Evolutionary conservation across 2,329 filamentous ascomycete genomes (phyloP).

Genomic region (Thelonectria discophora): DNA sequence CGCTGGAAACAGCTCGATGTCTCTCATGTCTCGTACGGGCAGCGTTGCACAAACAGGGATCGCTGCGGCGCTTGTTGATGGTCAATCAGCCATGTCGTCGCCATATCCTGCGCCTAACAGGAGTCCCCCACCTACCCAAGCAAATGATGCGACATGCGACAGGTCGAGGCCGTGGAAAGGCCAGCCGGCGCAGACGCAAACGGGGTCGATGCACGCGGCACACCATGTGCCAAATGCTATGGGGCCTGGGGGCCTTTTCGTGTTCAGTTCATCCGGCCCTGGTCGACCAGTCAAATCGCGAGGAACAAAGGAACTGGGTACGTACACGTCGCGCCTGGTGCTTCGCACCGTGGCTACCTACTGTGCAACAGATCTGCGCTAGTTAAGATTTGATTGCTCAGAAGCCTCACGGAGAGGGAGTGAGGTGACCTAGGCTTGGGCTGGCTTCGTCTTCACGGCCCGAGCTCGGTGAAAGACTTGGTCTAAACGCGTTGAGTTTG

Average conservation of each 20-base stretch:
- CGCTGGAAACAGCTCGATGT: conserved; percentile 4
- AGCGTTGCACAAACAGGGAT: conserved; percentile 31
- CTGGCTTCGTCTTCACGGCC: conserved; percentile 24
- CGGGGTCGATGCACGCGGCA: conserved; percentile 29
- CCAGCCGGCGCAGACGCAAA: conserved; percentile 33
- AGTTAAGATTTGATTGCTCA: conserved; percentile 43
- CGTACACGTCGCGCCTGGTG: background rate
- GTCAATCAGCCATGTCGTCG: conserved; percentile 21
- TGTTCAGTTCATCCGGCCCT: conserved; percentile 38
- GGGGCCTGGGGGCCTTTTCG: conserved; percentile 31
- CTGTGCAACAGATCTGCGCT: conserved; percentile 44
- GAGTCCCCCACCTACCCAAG: conserved; percentile 33
- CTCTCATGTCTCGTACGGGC: conserved; percentile 14
- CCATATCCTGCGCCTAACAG: conserved; percentile 24
- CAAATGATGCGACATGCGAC: conserved; percentile 40
- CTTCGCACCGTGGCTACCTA: conserved; percentile 18
- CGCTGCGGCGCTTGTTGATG: conserved; percentile 27
- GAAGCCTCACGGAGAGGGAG: conserved; percentile 25
- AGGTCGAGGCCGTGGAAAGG: conserved; percentile 35
- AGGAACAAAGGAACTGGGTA: background rate
- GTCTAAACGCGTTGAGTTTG: conserved; percentile 29
- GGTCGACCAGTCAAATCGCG: conserved; percentile 19
- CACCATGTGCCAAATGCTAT: conserved; percentile 36
- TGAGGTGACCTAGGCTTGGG: conserved; percentile 14
- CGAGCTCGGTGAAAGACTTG: conserved; percentile 23